Percentiles rank a stretch among this genome's conserved stretches.
phyloP scores from a whole-genome alignment of 1,284 basidiomycete genomes.

The Amylostereum chailletii region DNA sequence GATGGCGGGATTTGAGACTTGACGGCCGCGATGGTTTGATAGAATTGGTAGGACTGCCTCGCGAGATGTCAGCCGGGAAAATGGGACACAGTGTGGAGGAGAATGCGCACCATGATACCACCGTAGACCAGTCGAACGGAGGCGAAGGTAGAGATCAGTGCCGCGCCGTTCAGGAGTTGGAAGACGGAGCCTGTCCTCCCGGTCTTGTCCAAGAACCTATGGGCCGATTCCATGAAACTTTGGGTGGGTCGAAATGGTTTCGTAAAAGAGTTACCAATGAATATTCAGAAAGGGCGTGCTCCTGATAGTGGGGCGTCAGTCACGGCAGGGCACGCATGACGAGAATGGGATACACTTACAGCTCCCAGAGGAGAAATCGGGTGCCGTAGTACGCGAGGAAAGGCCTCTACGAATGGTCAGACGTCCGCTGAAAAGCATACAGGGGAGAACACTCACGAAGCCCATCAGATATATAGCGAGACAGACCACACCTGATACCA shows the following conservation, averaged over 20 bases:
- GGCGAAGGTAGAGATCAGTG: conserved; percentile 57
- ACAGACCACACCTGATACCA: conserved; percentile 42
- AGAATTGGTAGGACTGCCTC: conserved; percentile 54
- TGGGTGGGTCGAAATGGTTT: conserved; percentile 1
- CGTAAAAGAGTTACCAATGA: conserved; percentile 43
- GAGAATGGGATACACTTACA: conserved; percentile 29
- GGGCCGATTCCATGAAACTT: background rate
- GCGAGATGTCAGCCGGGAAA: background rate
- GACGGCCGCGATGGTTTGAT: conserved; percentile 40
- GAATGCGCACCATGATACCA: conserved; percentile 42
- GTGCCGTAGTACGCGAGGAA: conserved; percentile 66
- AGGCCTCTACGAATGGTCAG: conserved; percentile 41
- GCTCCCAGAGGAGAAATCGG: conserved; percentile 70
- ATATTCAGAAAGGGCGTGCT: conserved; percentile 74
- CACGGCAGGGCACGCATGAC: background rate
- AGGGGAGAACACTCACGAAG: conserved; percentile 38
- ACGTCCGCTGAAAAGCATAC: background rate
- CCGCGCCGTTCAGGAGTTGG: conserved; percentile 59
- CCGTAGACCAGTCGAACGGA: conserved; percentile 58
- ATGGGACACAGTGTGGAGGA: background rate
- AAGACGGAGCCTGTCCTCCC: conserved; percentile 54
- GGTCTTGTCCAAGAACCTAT: conserved; percentile 69
- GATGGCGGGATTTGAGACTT: conserved; percentile 37
- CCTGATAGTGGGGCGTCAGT: conserved; percentile 23
- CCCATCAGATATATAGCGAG: conserved; percentile 47